Percentiles rank a stretch among this genome's conserved stretches.
Evolutionary conservation across 225 moss, liverwort and hornwort species (phyloP).

Genomic region (Pleurozium schreberi): DNA sequence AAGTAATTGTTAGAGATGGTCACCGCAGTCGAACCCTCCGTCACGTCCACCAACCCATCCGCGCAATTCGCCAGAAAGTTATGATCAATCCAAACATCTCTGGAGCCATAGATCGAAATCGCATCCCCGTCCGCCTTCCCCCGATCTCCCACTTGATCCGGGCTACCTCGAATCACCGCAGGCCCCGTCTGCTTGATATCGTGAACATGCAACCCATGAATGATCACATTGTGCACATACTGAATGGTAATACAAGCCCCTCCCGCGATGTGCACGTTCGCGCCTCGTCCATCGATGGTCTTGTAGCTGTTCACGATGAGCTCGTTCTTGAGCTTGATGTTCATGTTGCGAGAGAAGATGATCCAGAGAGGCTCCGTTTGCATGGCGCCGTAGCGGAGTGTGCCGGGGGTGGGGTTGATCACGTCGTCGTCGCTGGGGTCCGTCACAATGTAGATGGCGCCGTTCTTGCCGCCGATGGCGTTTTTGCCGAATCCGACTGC

Average conservation of each 20-base stretch:
- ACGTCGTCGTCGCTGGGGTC: constrained; percentile 42
- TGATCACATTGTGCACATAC: constrained; percentile 26
- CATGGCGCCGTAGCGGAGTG: constrained; percentile 41
- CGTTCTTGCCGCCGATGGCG: constrained; percentile 38
- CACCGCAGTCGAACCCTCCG: constrained; percentile 30
- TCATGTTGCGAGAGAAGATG: constrained; percentile 43
- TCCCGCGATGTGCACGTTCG: constrained; percentile 36
- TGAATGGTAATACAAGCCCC: constrained; percentile 34
- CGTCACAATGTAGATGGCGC: constrained; percentile 32
- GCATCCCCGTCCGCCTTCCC: constrained; percentile 41
- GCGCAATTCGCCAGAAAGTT: constrained; percentile 19
- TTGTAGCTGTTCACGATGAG: constrained; percentile 49
- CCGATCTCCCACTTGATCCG: constrained; percentile 22
- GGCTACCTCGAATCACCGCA: constrained; percentile 27
- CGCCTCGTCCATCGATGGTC: constrained; percentile 43
- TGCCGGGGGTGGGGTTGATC: constrained; percentile 17
- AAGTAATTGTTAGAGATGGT: constrained; percentile 52
- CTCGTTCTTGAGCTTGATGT: constrained; percentile 46
- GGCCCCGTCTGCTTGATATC: constrained; percentile 43
- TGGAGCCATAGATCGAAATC: constrained; percentile 23
- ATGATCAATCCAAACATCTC: constrained; percentile 44
- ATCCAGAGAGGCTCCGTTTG: constrained; percentile 45
- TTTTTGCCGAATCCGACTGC: constrained; percentile 39
- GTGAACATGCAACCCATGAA: constrained; percentile 45
- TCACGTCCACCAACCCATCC: constrained; percentile 43